phyloP scores from a whole-genome alignment of 495 filamentous ascomycete genomes.

The Cercophora scortea region DNA sequence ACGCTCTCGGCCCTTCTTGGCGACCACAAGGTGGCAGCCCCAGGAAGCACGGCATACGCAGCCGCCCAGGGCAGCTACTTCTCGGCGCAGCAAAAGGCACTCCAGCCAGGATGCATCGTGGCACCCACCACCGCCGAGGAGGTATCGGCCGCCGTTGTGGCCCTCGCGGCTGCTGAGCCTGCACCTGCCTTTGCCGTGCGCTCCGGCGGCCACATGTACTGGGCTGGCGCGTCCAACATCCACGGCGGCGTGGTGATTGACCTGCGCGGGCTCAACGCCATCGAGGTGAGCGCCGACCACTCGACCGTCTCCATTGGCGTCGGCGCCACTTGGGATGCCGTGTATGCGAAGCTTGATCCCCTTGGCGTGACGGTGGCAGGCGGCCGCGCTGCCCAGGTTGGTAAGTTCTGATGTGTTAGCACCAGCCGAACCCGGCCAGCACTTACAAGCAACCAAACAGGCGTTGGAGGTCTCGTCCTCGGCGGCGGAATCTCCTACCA shows the following conservation, averaged over 20 bases:
- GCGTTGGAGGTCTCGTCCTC: slow-evolving; percentile 36
- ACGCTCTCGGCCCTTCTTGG: neutral
- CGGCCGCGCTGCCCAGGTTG: slow-evolving; percentile 14
- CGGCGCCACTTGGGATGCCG: slow-evolving; percentile 23
- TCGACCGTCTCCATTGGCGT: slow-evolving; percentile 18
- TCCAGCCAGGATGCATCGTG: neutral
- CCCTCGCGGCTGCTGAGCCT: neutral
- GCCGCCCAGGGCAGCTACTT: neutral
- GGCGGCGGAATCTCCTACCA: slow-evolving; percentile 40
- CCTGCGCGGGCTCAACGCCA: slow-evolving; percentile 19
- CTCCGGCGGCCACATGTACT: neutral
- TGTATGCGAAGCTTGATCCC: slow-evolving; percentile 26
- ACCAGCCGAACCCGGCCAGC: neutral
- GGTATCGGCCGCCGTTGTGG: neutral
- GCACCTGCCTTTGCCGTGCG: neutral
- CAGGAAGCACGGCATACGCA: neutral
- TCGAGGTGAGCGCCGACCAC: slow-evolving; percentile 12
- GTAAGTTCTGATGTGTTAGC: neutral
- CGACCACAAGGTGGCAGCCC: neutral
- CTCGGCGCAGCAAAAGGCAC: neutral
- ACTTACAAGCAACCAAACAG: slow-evolving; percentile 13
- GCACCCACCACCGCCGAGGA: neutral
- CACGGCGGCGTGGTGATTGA: slow-evolving; percentile 38
- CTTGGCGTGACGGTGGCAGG: slow-evolving; percentile 29
- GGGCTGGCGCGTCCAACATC: slow-evolving; percentile 19